These are phyloP conservation scores for Singerocomus inundabilis DNA, from an alignment of 1,284 basidiomycete species.

Conservation along the genomic window DNA sequence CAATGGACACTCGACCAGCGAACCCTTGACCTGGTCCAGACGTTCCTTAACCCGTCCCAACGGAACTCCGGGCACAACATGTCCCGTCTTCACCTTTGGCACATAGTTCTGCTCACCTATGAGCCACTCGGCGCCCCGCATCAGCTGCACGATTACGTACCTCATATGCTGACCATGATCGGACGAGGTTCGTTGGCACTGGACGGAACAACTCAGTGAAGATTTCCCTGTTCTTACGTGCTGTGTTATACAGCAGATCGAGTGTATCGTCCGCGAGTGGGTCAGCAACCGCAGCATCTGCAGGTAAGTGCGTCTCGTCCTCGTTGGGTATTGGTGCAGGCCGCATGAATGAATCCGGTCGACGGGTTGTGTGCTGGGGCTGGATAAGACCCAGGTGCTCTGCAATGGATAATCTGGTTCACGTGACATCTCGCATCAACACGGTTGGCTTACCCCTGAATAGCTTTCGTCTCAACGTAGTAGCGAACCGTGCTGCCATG, in stretches of 20 bases:
- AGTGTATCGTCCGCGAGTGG: conserved; percentile 66
- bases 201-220: conserved; percentile 82
- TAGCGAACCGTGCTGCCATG: conserved; percentile 71
- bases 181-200: conserved; percentile 79
- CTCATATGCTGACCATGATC: conserved; percentile 76
- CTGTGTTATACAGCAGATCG: conserved; percentile 70
- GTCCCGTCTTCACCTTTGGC: conserved; percentile 77
- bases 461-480: conserved; percentile 73
- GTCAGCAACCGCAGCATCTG: conserved; percentile 77
- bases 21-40: conserved; percentile 66
- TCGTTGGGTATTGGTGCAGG: conserved; percentile 70
- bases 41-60: conserved; percentile 72
- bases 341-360: conserved; percentile 66
- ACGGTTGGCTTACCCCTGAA: conserved; percentile 54
- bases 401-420: conserved; percentile 33
- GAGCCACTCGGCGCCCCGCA: conserved; percentile 2
- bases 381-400: conserved; percentile 85
- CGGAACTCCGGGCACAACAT: conserved; percentile 68
- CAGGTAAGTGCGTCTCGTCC: conserved; percentile 57
- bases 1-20: conserved; percentile 75
- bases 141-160: conserved; percentile 40
- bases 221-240: conserved; percentile 74
- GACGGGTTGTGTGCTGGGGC: conserved; percentile 53
- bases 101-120: conserved; percentile 54
- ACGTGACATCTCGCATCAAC: background rate